Base-by-base conservation (phyloP, 2,329 filamentous ascomycete species). In the Diaporthe australafricana region DNA sequence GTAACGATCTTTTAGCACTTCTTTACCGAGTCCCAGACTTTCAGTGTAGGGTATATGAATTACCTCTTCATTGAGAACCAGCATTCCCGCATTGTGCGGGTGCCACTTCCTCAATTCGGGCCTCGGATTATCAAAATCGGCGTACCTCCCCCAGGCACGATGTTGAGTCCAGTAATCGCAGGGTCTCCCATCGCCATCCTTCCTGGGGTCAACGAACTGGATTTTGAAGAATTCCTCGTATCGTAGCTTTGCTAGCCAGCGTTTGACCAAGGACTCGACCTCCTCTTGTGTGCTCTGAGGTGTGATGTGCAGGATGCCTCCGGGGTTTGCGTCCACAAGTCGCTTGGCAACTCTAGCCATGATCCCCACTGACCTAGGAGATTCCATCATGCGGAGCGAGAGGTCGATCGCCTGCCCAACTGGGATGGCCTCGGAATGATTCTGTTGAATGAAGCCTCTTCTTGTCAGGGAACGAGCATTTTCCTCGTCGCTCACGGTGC, bases 11-110 rank as follows among this genome's bases (percentile, higher is more conserved):
- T 6, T 56, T 38, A 56, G 53, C 20, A 38, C 3, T 35, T 5
- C 6, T 8, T 5, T 3, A 6, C 7, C 12, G 8, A 6, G 1
- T 4, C 30, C 3, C 5, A 38, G 4, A 5, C 7, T 17, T 1
- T 35, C 9, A 5, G 32, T 5, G 32, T 5, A 35, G 16, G 20
- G n/a, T n/a, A 12, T 7, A n/a, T 17, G 38, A 40, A 5, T 4
- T 25, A 57, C 32, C 35, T 57, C 12, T 12, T 17, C 11, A 6
- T 57, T 20, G 5, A 57, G 9, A 40, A 1, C 3, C 14, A 57
- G 4, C n/a, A 57, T 2, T 0, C 55, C 55, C 2, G 55, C 55
- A 17, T 40, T 25, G 55, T 57, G 55, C 14, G 32, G 55, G 6
- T 40, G 5, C 20, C 22, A 57, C n/a, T 57, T 30, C 20, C 9